These are phyloP conservation scores for Chionographis japonica DNA, from an alignment of 106 monocot species.

Conservation along the genomic window DNA sequence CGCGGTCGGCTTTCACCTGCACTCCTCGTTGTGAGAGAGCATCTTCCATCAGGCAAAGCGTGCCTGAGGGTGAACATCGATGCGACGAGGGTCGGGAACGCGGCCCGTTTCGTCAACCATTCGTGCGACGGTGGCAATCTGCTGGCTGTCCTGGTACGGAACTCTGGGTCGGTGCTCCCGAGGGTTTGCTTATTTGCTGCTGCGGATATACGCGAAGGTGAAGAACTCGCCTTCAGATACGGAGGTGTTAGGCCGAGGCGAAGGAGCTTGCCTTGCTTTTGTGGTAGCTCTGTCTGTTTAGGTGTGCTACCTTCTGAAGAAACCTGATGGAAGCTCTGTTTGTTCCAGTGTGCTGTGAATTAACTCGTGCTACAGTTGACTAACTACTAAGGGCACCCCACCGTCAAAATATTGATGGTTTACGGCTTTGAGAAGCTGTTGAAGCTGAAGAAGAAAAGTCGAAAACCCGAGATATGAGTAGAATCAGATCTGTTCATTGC, in stretches of 20 bases:
- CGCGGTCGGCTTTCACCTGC: constrained; percentile 40
- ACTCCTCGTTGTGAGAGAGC: constrained; percentile 81
- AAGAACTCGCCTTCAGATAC: constrained; percentile 85
- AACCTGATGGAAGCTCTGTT: constrained; percentile 32
- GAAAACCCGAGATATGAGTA: no score
- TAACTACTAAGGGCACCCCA: no score
- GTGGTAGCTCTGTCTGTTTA: constrained; percentile 49
- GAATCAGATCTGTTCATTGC: no score
- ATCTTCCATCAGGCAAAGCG: constrained; percentile 83
- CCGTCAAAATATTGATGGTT: no score
- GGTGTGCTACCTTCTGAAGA: constrained; percentile 84
- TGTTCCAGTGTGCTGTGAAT: no score
- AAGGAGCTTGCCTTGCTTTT: constrained; percentile 60
- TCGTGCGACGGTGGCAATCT: constrained; percentile 94
- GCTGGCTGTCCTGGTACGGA: constrained; percentile 49
- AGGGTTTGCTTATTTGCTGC: constrained; percentile 88
- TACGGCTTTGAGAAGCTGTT: no score
- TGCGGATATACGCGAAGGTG: constrained; percentile 48
- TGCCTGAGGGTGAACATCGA: constrained; percentile 87
- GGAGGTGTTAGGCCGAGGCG: constrained; percentile 27
- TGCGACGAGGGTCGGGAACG: constrained; percentile 75
- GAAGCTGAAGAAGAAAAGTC: no score
- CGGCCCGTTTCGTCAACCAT: constrained; percentile 88
- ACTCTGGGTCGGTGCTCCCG: constrained; percentile 66
- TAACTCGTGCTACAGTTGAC: no score